Percentiles rank a stretch among this genome's conserved stretches.
Evolutionary conservation across 345 rosid species (phyloP).

Genomic region (Psidium guajava): DNA sequence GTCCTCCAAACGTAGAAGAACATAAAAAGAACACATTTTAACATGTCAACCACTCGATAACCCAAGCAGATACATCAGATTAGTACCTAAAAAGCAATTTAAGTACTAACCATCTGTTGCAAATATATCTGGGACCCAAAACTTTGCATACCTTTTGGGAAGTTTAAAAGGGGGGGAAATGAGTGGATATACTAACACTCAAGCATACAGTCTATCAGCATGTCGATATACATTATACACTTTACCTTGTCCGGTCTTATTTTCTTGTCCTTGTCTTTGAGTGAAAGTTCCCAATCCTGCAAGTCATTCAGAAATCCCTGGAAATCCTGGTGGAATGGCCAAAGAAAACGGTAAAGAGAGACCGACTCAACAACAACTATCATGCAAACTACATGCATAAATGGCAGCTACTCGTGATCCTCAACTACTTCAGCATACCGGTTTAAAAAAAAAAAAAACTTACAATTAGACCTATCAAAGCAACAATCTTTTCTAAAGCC

Average conservation of each 20-base stretch:
- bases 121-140: not conserved
- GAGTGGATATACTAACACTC: not conserved
- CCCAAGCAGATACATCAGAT: not conserved
- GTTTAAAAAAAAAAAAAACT: not conserved
- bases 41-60: not conserved
- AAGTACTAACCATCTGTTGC: not conserved
- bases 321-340: constrained; percentile 48
- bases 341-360: not conserved
- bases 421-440: not conserved
- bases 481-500: not conserved
- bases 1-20: not conserved
- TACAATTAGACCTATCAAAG: not conserved
- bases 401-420: not conserved
- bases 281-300: constrained; percentile 87
- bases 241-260: constrained; percentile 32
- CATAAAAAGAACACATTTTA: not conserved
- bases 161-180: not conserved
- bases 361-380: not conserved
- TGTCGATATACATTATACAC: not conserved
- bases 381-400: not conserved
- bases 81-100: not conserved
- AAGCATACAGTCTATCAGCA: not conserved
- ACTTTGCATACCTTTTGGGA: not conserved
- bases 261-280: constrained; percentile 58
- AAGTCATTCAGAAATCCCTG: constrained; percentile 85